Evolutionary conservation across 2,329 filamentous ascomycete species (phyloP).

Genomic region (Alternaria sp.): DNA sequence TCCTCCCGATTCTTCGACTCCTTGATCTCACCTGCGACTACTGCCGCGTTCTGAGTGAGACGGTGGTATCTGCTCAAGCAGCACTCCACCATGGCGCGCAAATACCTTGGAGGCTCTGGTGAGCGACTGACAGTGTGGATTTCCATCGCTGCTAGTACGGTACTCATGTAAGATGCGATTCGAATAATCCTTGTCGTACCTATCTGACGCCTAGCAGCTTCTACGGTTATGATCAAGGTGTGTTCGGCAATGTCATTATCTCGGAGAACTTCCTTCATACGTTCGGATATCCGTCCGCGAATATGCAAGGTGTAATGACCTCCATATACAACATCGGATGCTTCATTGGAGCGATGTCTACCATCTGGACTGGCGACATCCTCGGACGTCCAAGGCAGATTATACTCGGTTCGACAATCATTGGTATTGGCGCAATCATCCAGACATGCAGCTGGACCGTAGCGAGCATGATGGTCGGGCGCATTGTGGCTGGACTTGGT

Average conservation of each 20-base stretch:
- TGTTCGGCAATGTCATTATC: constrained; percentile 49
- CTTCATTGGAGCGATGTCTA: constrained; percentile 54
- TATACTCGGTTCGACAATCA: constrained; percentile 62
- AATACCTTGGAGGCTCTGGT: constrained; percentile 61
- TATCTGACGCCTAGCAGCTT: constrained; percentile 37
- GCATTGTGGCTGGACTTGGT: constrained; percentile 56
- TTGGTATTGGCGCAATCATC: constrained; percentile 49
- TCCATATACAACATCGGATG: constrained; percentile 56
- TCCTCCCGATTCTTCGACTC: background rate
- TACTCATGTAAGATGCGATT: constrained; percentile 47
- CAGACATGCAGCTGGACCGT: constrained; percentile 49
- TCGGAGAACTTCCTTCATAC: constrained; percentile 41
- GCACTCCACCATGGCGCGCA: constrained; percentile 51
- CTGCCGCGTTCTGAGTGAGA: background rate
- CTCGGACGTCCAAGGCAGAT: constrained; percentile 66
- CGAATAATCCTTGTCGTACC: background rate
- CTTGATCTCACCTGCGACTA: too few species aligned
- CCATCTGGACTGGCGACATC: constrained; percentile 62
- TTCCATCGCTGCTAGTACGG: constrained; percentile 59
- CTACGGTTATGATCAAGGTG: constrained; percentile 54
- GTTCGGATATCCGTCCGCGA: constrained; percentile 38
- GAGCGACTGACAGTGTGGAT: constrained; percentile 63
- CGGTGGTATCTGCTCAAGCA: background rate
- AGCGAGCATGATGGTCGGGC: constrained; percentile 50
- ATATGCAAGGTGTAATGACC: constrained; percentile 52